These are phyloP conservation scores for Aphanomyces invadans DNA, from an alignment of 352 stramenopile genomes.

Conservation along the genomic window DNA sequence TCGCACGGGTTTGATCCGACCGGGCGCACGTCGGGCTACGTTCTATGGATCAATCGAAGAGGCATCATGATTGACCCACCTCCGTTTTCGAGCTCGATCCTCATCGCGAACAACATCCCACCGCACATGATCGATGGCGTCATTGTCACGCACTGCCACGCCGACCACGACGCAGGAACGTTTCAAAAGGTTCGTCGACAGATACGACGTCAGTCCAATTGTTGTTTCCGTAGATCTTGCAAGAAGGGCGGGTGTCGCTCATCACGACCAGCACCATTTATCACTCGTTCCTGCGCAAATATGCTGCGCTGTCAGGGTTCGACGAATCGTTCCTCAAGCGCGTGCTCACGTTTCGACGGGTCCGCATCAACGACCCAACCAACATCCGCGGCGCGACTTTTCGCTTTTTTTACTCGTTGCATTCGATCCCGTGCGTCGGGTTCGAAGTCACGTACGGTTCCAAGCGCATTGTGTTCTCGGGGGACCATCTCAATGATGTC, in stretches of 20 bases:
- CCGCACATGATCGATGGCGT: conserved; percentile 93
- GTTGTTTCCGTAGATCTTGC: conserved; percentile 65
- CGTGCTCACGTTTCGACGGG: conserved; percentile 85
- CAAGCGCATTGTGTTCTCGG: conserved; percentile 93
- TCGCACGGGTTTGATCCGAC: conserved; percentile 94
- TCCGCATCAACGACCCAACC: conserved; percentile 90
- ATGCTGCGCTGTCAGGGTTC: conserved; percentile 90
- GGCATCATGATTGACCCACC: conserved; percentile 97
- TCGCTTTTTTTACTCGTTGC: conserved; percentile 94
- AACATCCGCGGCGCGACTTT: conserved; percentile 92
- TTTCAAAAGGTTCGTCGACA: conserved; percentile 81
- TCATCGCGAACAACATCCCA: conserved; percentile 81
- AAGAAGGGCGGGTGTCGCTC: conserved; percentile 89
- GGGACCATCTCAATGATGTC: conserved; percentile 94
- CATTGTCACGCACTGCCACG: conserved; percentile 95
- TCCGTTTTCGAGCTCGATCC: conserved; percentile 82
- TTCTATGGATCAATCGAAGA: conserved; percentile 95
- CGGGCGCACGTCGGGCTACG: conserved; percentile 91
- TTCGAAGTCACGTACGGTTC: conserved; percentile 91
- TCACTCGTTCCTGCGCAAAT: conserved; percentile 94
- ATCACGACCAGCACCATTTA: conserved; percentile 96
- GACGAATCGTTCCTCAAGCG: conserved; percentile 85
- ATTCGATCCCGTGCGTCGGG: conserved; percentile 93
- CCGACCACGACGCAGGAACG: conserved; percentile 93
- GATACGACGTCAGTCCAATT: background rate